Conservation (phyloP, 176 grass and related monocot species). For the Hordeum marinum region DNA sequence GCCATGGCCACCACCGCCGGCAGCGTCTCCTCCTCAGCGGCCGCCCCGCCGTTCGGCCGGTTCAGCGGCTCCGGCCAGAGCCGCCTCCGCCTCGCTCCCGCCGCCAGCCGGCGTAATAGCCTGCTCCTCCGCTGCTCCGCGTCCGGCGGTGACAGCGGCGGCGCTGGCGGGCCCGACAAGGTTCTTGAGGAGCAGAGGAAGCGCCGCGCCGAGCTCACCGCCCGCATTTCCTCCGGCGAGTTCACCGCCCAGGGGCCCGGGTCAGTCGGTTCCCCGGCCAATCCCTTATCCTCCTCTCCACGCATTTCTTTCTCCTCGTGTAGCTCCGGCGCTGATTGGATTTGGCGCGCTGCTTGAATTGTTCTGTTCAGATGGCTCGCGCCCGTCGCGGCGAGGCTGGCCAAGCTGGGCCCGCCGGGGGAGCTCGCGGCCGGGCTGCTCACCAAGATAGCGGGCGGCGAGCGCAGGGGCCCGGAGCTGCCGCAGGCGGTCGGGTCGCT, state of each 20-base stretch:
- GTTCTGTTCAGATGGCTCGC: conserved; percentile 49
- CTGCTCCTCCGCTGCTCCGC: conserved; percentile 44
- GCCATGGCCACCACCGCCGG: conserved; percentile 38
- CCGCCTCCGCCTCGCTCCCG: conserved; percentile 4
- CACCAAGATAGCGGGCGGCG: conserved; percentile 36
- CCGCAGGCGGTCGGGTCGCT: conserved; percentile 72
- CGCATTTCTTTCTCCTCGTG: not conserved
- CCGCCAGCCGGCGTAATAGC: not conserved
- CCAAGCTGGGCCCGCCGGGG: conserved; percentile 48
- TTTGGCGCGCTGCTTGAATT: not conserved
- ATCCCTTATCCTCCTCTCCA: too few relatives aligned
- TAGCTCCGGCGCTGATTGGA: not conserved
- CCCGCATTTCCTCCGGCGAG: conserved; percentile 89
- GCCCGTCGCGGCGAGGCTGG: conserved; percentile 24
- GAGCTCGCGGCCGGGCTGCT: conserved; percentile 47
- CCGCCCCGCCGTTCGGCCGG: conserved; percentile 18
- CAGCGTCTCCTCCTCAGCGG: not conserved
- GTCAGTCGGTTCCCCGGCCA: not conserved
- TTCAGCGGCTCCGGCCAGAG: not conserved
- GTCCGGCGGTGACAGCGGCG: conserved; percentile 24
- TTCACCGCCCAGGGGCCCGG: conserved; percentile 67
- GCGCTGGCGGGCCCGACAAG: conserved; percentile 36
- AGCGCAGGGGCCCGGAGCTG: conserved; percentile 40
- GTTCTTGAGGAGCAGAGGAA: conserved; percentile 47
- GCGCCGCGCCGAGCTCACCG: conserved; percentile 59